Evolutionary conservation across 192 early-diverging fungal species (phyloP).

Genomic region (Dissophora globulifera): DNA sequence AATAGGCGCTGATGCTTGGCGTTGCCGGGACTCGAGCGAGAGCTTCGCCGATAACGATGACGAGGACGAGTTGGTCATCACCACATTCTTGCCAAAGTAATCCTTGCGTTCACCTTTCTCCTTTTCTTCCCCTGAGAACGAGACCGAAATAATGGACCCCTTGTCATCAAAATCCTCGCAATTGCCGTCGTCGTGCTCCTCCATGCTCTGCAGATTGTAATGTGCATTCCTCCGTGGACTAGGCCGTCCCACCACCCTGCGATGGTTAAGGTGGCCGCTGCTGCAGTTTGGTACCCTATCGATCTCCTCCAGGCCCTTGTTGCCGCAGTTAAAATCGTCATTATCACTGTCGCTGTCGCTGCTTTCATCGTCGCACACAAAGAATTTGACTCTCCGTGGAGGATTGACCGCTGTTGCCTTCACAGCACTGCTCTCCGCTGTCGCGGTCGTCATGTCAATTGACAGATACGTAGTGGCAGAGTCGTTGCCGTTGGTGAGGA

Average conservation of each 20-base stretch:
- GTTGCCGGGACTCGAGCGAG: too few relatives aligned
- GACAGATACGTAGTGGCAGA: background rate
- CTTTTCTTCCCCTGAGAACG: background rate
- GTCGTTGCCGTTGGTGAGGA: too few relatives aligned
- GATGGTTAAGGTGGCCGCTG: too few relatives aligned
- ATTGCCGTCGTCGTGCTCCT: conserved; percentile 11
- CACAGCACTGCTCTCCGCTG: conserved; percentile 10
- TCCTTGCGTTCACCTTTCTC: background rate
- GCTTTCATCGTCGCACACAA: conserved; percentile 16
- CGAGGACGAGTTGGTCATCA: background rate
- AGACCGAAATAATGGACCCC: too few relatives aligned
- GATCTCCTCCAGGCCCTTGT: too few relatives aligned
- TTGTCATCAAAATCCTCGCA: conserved; percentile 19
- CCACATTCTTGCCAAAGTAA: background rate
- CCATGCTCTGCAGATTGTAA: too few relatives aligned
- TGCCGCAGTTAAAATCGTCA: background rate
- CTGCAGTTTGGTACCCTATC: too few relatives aligned
- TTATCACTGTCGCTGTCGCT: background rate
- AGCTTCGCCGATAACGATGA: background rate
- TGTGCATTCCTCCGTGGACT: too few relatives aligned
- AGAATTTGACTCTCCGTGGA: conserved; percentile 19
- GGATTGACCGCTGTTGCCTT: too few relatives aligned
- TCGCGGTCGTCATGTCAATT: conserved; percentile 1
- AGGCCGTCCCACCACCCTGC: too few relatives aligned
- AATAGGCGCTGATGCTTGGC: background rate